Conservation (phyloP, 2,329 filamentous ascomycete species). For the Ophiostoma angusticollis region DNA sequence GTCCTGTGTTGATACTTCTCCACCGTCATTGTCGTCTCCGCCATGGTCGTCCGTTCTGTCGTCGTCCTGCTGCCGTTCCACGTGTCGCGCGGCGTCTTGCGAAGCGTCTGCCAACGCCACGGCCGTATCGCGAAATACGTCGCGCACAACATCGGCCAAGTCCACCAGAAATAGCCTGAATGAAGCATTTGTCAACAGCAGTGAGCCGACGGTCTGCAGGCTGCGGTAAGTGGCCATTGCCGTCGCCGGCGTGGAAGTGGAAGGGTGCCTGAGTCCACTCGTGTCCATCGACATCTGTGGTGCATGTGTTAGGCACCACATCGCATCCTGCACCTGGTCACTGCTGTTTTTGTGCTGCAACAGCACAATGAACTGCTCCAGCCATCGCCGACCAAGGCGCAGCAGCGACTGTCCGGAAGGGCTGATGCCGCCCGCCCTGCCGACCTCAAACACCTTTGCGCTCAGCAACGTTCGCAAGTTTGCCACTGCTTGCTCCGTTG, state of each 20-base stretch:
- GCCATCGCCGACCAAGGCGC: slow-evolving; percentile 58
- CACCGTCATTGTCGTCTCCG: slow-evolving; percentile 44
- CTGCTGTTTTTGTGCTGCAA: slow-evolving; percentile 67
- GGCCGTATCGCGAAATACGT: slow-evolving; percentile 79
- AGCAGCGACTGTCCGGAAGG: slow-evolving; percentile 62
- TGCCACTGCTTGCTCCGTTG: slow-evolving; percentile 68
- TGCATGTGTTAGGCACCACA: slow-evolving; percentile 75
- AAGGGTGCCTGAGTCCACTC: too few species aligned
- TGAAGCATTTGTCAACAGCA: slow-evolving; percentile 82
- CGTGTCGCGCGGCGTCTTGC: slow-evolving; percentile 56
- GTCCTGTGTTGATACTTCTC: too few species aligned
- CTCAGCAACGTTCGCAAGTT: slow-evolving; percentile 64
- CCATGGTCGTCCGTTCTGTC: slow-evolving; percentile 22
- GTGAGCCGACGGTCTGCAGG: slow-evolving; percentile 65
- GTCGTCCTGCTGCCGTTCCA: slow-evolving; percentile 40
- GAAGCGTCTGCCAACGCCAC: slow-evolving; percentile 66
- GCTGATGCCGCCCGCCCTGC: slow-evolving; percentile 62
- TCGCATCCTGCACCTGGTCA: slow-evolving; percentile 82
- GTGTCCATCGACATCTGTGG: too few species aligned
- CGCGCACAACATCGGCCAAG: slow-evolving; percentile 61
- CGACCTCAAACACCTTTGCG: slow-evolving; percentile 49
- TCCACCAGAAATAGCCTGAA: slow-evolving; percentile 80
- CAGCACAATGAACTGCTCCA: slow-evolving; percentile 70
- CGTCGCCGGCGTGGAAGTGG: too few species aligned
- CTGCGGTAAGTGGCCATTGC: too few species aligned